These are phyloP conservation scores for Penicillium brevicompactum DNA, from an alignment of 2,329 filamentous ascomycete species.

Conservation along the genomic window DNA sequence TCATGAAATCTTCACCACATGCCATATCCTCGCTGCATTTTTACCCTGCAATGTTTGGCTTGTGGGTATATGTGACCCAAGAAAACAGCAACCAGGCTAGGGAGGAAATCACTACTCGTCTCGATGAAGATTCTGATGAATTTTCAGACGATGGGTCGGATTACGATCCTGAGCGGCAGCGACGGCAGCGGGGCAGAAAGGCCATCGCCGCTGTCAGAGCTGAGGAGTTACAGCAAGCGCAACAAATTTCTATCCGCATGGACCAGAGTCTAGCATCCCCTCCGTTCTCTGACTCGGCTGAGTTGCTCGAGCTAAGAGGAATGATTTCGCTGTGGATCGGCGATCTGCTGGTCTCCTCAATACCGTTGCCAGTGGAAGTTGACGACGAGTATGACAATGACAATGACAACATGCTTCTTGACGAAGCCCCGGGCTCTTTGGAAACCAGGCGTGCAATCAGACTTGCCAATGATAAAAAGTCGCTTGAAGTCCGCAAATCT, in stretches of 20 bases:
- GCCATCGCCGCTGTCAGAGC: slow-evolving; percentile 43
- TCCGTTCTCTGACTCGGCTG: slow-evolving; percentile 69
- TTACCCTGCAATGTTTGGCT: slow-evolving; percentile 76
- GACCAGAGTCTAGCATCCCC: slow-evolving; percentile 69
- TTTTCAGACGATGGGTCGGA: slow-evolving; percentile 34
- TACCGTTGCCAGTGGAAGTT: slow-evolving; percentile 24
- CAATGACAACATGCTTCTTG: slow-evolving; percentile 19
- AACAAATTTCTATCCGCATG: slow-evolving; percentile 67
- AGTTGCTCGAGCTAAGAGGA: slow-evolving; percentile 70
- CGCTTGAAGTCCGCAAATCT: slow-evolving; percentile 35
- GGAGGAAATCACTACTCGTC: slow-evolving; percentile 36
- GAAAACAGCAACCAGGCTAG: slow-evolving; percentile 57
- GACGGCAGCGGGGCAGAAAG: slow-evolving; percentile 39
- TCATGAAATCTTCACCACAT: slow-evolving; percentile 62
- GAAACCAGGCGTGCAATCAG: slow-evolving; percentile 34
- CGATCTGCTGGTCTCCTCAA: slow-evolving; percentile 58
- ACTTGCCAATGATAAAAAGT: slow-evolving; percentile 37
- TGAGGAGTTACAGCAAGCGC: slow-evolving; percentile 61
- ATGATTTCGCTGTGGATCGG: slow-evolving; percentile 75
- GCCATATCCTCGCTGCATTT: slow-evolving; percentile 71
- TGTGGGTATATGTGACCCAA: slow-evolving; percentile 77
- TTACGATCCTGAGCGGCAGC: slow-evolving; percentile 21
- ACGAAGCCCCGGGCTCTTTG: slow-evolving; percentile 29
- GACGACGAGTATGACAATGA: slow-evolving; percentile 18
- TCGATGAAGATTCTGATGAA: slow-evolving; percentile 26